Percentiles rank a stretch among this genome's conserved stretches.
Conservation (phyloP, 257 asterid genomes). For the Primulina huaijiensis region DNA sequence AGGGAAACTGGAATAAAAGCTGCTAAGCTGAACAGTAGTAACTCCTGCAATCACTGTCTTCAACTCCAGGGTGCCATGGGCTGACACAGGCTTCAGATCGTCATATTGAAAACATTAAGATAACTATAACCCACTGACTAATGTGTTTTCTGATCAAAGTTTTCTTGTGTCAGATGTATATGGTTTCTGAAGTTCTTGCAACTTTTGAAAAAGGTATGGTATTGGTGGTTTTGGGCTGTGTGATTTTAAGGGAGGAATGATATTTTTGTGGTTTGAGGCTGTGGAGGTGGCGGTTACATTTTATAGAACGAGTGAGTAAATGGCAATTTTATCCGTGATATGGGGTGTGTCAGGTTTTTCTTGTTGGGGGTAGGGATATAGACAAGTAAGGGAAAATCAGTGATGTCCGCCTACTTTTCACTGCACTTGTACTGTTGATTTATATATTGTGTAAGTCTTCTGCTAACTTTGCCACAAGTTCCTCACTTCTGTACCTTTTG, state of each 20-base stretch:
- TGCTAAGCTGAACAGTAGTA: too few relatives aligned
- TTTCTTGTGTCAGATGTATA: too few relatives aligned
- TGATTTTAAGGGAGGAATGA: not conserved
- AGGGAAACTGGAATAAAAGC: too few relatives aligned
- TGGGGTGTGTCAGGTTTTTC: not conserved
- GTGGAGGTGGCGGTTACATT: not conserved
- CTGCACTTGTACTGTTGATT: not conserved
- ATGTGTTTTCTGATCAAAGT: too few relatives aligned
- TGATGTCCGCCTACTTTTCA: not conserved
- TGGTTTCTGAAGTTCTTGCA: too few relatives aligned
- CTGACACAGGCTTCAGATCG: too few relatives aligned
- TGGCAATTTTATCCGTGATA: too few relatives aligned
- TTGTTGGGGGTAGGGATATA: not conserved
- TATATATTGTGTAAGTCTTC: constrained; percentile 7
- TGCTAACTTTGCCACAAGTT: constrained; percentile 3
- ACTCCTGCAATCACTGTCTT: too few relatives aligned
- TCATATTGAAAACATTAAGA: too few relatives aligned
- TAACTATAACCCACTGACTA: too few relatives aligned
- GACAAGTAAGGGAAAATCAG: not conserved
- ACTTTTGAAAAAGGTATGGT: not conserved
- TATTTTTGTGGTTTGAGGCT: not conserved
- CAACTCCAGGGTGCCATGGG: too few relatives aligned
- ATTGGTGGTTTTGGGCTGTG: not conserved
- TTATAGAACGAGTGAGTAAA: too few relatives aligned
- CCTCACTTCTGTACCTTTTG: not conserved